phyloP scores from a whole-genome alignment of 495 filamentous ascomycete genomes.

The Glonium stellatum region DNA sequence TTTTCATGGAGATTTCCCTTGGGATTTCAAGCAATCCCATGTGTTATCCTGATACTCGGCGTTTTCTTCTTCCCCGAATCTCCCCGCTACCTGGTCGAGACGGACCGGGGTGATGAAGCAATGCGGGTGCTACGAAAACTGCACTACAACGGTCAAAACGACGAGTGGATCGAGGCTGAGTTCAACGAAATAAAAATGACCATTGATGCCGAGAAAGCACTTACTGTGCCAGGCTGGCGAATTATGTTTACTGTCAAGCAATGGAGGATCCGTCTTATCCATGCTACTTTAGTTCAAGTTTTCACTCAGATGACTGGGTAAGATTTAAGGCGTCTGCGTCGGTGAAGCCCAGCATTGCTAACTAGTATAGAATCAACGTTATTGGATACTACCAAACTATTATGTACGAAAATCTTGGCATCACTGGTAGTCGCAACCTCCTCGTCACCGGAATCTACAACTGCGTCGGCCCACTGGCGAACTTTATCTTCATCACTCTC shows the following conservation, averaged over 20 bases:
- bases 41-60: slow-evolving; percentile 45
- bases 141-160: slow-evolving; percentile 52
- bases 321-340: slow-evolving; percentile 38
- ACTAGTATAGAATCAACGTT: slow-evolving; percentile 37
- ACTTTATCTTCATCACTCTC: slow-evolving; percentile 39
- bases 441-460: slow-evolving; percentile 57
- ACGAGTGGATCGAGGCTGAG: slow-evolving; percentile 55
- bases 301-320: slow-evolving; percentile 67
- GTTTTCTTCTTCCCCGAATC: slow-evolving; percentile 54
- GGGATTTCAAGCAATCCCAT: slow-evolving; percentile 53
- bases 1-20: slow-evolving; percentile 56
- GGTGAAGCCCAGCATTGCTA: background rate
- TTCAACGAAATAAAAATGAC: slow-evolving; percentile 58
- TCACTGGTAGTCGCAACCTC: slow-evolving; percentile 44
- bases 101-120: slow-evolving; percentile 45
- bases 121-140: slow-evolving; percentile 50
- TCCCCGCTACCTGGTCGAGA: slow-evolving; percentile 53
- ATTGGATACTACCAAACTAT: slow-evolving; percentile 55
- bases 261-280: slow-evolving; percentile 60
- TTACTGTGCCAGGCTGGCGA: slow-evolving; percentile 60
- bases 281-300: slow-evolving; percentile 59
- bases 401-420: slow-evolving; percentile 53
- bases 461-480: slow-evolving; percentile 48
- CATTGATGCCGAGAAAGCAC: slow-evolving; percentile 48
- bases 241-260: slow-evolving; percentile 58